Evolutionary conservation across 108 stramenopile species (phyloP), one percentile per base, ranked within the genome.

Genomic region (Nitzschia palea): DNA sequence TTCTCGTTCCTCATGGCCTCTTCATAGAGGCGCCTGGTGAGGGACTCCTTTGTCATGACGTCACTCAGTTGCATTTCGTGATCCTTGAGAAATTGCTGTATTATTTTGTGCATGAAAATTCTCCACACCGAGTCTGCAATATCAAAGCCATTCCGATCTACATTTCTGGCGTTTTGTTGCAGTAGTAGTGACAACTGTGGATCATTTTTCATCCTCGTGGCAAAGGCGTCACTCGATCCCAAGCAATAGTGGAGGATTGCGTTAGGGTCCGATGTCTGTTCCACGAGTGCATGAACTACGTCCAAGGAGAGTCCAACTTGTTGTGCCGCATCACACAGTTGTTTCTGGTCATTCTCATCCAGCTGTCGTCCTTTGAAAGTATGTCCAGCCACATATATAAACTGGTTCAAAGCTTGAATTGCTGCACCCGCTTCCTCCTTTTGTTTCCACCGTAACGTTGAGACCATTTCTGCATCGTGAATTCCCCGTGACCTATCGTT

Each of bases 311-410:
- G 34, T n/a, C 74, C 74, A 54, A 61, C 74, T 14, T 67, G 59
- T 30, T 43, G 27, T 12, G 74, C 74, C 26, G 74, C 55, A 12
- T 67, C 51, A 40, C 66, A 22, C 28, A 75, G 34, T n/a, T 52
- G 71, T 32, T 54, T 33, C 55, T 55, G 47, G 25, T 75, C 74
- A 8, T 37, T 40, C 14, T 50, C 33, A 48, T 65, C 58, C 0
- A 73, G 36, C 28, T 32, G 26, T 28, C 62, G 64, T 10, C 74
- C 74, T 30, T 51, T 61, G 51, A 60, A 75, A 5, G 67, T 65
- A 25, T 75, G 62, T 22, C 74, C 74, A 25, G 74, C 74, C 44
- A 68, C 67, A n/a, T 62, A 54, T 15, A 75, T 75, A 26, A 75
- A 75, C 44, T 62, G 74, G 54, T 75, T 75, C 31, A 75, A 28